phyloP scores from a whole-genome alignment of 2,329 filamentous ascomycete species.

The Beauveria australis region DNA sequence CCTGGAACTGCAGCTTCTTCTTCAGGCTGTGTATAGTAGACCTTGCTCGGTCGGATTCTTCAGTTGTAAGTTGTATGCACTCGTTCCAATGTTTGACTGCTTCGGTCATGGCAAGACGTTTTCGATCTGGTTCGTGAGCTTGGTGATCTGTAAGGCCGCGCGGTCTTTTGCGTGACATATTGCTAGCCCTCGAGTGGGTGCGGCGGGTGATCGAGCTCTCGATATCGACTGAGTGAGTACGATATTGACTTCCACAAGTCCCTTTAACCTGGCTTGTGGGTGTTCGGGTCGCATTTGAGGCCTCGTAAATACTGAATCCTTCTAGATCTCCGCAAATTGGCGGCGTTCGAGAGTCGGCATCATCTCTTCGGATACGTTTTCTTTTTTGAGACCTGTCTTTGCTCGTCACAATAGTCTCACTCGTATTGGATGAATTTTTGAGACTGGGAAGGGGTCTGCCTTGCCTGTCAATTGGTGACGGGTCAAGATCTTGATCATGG shows the following conservation, averaged over 20 bases:
- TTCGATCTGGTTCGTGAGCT: not conserved
- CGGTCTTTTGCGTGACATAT: constrained; percentile 2
- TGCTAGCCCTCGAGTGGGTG: constrained; percentile 2
- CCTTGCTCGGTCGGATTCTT: constrained; percentile 10
- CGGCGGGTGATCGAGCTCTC: not conserved
- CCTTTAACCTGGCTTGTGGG: not conserved
- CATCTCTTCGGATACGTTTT: not conserved
- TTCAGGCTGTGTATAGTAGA: constrained; percentile 8
- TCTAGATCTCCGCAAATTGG: constrained; percentile 5
- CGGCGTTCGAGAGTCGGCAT: not conserved
- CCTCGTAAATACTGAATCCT: not conserved
- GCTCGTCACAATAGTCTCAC: not conserved
- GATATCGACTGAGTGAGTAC: not conserved
- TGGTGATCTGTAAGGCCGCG: not conserved
- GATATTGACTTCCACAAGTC: not conserved
- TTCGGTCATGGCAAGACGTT: constrained; percentile 6
- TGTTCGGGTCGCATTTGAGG: not conserved
- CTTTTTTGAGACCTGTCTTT: no score
- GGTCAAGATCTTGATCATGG: not conserved
- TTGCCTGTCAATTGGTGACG: not conserved
- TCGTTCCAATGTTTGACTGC: constrained; percentile 17
- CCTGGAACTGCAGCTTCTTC: not conserved
- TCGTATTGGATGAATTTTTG: not conserved
- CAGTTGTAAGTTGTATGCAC: constrained; percentile 7
- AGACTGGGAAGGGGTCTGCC: not conserved